Evolutionary conservation across 2,329 filamentous ascomycete species (phyloP), one percentile per base, ranked within the genome.

Genomic region (Claviceps humidiphila): DNA sequence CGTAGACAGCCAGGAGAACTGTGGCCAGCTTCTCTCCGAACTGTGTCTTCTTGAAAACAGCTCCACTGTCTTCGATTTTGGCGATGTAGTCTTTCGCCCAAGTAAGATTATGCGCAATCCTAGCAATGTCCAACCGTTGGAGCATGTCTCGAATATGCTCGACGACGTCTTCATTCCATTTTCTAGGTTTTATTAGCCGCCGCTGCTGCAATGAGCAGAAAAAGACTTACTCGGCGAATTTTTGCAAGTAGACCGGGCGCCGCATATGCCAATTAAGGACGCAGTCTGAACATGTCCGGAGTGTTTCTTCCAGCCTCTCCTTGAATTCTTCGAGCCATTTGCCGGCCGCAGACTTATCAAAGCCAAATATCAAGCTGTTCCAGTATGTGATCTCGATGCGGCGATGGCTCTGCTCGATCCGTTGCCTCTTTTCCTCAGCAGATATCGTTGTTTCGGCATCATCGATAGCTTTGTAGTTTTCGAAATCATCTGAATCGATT

Each of bases 1-100:
- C 91, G 60, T 94, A 95, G 34, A 97, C 79, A 11, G 88, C 84
- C 54, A 93, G 78, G 49, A 94, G 78, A 6, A 87, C 81, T 30
- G 78, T 71, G 1, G 76, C 70, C 30, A 77, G 68, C 6, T 74
- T 64, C 20, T 70, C 68, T 13, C 71, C 72, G 40, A 78, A 68
- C 50, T 71, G 70, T 0, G 68, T 61, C 42, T 74, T 72, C 47
- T 70, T 72, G 63, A 78, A 77, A 2, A 64, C 63, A 2, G 68
- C 69, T 22, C 75, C 71, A 8, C 68, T 64, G 41, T 68, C 65
- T 50, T 78, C 73, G 4, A 77, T 74, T 50, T 73, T 74, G 30
- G 71, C 67, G n/a, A 83, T 74, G 50, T 76, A 75, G 2, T 72
- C 63, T 50, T 75, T 72, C 2, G 81, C 82, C 58, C 70, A 74